Percentiles rank a stretch among this genome's conserved stretches.
Evolutionary conservation across 176 grass and related monocot genomes (phyloP).

Genomic region (Hyparrhenia diplandra): DNA sequence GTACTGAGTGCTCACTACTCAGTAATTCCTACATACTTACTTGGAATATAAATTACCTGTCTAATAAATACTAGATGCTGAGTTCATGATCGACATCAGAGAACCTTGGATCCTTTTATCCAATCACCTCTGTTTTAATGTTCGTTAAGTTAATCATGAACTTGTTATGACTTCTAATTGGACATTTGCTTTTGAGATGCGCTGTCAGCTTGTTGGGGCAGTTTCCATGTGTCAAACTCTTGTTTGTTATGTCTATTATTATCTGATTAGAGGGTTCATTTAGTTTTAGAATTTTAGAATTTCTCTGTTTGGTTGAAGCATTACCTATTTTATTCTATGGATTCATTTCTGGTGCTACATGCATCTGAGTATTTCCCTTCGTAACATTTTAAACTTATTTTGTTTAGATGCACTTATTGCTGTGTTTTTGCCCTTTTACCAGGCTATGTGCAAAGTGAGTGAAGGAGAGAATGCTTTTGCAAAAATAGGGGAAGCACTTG

Average conservation of each 20-base stretch:
- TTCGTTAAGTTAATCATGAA: background rate
- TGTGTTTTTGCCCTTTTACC: background rate
- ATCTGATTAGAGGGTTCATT: background rate
- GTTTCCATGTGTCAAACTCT: background rate
- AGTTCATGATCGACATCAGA: background rate
- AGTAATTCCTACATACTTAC: background rate
- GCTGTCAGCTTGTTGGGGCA: background rate
- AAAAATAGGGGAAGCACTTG: too few species aligned
- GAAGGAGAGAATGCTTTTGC: conserved; percentile 77
- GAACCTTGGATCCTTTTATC: background rate
- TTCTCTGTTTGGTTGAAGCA: background rate
- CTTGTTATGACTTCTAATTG: background rate
- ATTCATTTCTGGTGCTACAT: background rate
- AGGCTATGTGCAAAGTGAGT: conserved; percentile 70
- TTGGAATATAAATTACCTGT: background rate
- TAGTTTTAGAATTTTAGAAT: background rate
- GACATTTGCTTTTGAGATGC: background rate
- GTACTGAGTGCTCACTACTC: background rate
- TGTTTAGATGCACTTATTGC: background rate
- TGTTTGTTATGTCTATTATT: conserved; percentile 8
- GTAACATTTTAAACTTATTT: background rate
- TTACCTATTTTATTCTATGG: background rate
- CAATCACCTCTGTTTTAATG: background rate
- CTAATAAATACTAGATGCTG: background rate
- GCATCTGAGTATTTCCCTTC: background rate